phyloP scores from a whole-genome alignment of 139 green algal species.

The Chlorella sp. region DNA sequence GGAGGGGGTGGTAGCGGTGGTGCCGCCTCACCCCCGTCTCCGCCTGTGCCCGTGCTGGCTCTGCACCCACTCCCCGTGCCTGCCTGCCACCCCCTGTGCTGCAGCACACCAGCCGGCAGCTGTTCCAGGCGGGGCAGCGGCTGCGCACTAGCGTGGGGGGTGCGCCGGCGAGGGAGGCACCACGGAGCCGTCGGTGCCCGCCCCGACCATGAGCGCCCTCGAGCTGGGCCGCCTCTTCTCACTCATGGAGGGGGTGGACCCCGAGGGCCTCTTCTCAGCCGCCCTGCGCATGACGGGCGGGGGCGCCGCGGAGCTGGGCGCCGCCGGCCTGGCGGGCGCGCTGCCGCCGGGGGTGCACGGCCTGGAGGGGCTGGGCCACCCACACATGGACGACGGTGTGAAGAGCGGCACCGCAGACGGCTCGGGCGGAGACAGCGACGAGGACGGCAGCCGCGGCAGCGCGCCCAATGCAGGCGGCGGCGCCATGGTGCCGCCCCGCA shows the following conservation, averaged over 20 bases:
- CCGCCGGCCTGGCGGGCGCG: not conserved
- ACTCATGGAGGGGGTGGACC: constrained; percentile 18
- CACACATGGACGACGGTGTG: not conserved
- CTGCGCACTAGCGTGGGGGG: no score
- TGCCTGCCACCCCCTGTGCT: no score
- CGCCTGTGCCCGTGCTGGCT: no score
- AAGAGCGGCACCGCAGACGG: not conserved
- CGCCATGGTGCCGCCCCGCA: constrained; percentile 4
- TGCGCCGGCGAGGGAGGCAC: no score
- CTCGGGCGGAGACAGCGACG: not conserved
- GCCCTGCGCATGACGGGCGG: constrained; percentile 10
- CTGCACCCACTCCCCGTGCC: no score
- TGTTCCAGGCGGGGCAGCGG: no score
- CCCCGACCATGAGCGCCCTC: not conserved
- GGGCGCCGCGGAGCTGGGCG: constrained; percentile 6
- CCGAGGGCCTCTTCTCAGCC: constrained; percentile 16
- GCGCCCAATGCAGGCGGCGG: not conserved
- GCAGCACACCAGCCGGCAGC: no score
- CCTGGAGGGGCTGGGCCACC: not conserved
- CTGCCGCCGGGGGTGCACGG: not conserved
- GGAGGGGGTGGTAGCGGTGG: no score
- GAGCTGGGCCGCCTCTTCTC: constrained; percentile 15
- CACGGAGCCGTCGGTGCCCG: no score
- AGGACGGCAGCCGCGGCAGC: not conserved
- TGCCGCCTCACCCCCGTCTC: no score